phyloP scores from a whole-genome alignment of 176 grass and related monocot genomes.

The Pontederia crassipes region DNA sequence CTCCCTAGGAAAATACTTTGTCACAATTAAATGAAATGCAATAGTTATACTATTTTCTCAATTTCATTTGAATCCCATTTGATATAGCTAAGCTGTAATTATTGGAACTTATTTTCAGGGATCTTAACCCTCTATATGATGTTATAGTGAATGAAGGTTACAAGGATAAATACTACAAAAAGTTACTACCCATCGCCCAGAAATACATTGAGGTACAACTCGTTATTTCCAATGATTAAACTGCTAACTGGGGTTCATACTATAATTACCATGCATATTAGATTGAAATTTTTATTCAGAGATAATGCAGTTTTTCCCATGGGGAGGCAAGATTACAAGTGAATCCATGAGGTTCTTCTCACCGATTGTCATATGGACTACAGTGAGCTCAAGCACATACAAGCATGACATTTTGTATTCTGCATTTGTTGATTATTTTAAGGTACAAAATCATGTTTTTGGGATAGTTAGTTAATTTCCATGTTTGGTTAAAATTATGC shows the following conservation, averaged over 20 bases:
- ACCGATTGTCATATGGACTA: conserved; percentile 75
- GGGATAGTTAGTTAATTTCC: too few species aligned
- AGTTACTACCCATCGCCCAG: conserved; percentile 47
- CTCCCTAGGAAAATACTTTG: too few species aligned
- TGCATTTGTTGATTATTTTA: conserved; percentile 76
- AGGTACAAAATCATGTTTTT: conserved; percentile 17
- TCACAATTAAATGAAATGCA: neutral
- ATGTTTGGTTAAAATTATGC: too few species aligned
- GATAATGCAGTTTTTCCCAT: conserved; percentile 82
- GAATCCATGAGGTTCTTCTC: conserved; percentile 92
- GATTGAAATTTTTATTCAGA: conserved; percentile 49
- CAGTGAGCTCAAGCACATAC: conserved; percentile 44
- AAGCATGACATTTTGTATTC: conserved; percentile 44
- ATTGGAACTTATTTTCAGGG: conserved; percentile 27
- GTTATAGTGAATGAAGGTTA: conserved; percentile 42
- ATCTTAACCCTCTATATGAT: conserved; percentile 89
- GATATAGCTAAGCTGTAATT: neutral
- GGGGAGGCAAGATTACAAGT: conserved; percentile 92
- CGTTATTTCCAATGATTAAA: neutral
- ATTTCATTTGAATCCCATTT: neutral
- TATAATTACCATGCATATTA: conserved; percentile 36
- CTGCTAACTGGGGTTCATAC: neutral
- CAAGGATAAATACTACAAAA: conserved; percentile 74
- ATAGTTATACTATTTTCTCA: neutral
- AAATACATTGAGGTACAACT: conserved; percentile 71